Conservation (phyloP, 768 basidiomycete genomes). For the Boletellus sp. region DNA sequence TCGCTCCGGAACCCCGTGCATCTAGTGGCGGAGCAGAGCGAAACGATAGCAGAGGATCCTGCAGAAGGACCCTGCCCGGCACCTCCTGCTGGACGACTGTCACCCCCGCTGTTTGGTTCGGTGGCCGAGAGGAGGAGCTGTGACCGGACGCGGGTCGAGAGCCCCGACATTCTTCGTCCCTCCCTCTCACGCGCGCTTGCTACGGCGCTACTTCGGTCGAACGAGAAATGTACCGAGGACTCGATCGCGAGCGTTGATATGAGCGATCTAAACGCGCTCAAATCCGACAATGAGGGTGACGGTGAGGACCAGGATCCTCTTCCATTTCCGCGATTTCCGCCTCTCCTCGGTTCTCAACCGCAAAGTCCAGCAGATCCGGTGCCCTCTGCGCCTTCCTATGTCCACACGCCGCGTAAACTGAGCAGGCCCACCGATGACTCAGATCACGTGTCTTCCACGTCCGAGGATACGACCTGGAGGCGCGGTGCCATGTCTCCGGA, state of each 20-base stretch:
- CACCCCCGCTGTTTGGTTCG: constrained; percentile 4
- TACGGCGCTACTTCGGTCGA: not conserved
- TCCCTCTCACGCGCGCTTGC: constrained; percentile 13
- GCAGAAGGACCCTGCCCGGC: not conserved
- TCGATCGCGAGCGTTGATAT: constrained; percentile 30
- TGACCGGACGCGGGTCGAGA: constrained; percentile 13
- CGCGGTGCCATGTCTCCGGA: constrained; percentile 35
- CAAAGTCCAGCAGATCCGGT: constrained; percentile 5
- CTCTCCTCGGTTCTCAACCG: constrained; percentile 17
- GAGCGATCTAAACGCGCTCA: constrained; percentile 31
- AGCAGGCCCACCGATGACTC: constrained; percentile 16
- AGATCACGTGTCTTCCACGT: constrained; percentile 8
- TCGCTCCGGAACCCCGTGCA: constrained; percentile 25
- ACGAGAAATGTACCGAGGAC: constrained; percentile 15
- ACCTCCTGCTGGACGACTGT: not conserved
- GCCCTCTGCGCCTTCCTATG: constrained; percentile 13
- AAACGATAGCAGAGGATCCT: constrained; percentile 20
- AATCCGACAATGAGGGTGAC: constrained; percentile 27
- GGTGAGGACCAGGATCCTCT: constrained; percentile 21
- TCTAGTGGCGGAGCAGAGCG: constrained; percentile 7
- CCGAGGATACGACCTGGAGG: constrained; percentile 6
- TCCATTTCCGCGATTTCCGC: constrained; percentile 27
- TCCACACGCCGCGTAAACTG: constrained; percentile 23
- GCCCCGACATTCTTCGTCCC: constrained; percentile 21
- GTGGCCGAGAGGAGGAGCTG: constrained; percentile 6